A percentile compares a stretch with the other conserved stretches of the same genome.
phyloP scores from a whole-genome alignment of 805 yeast species.

The Saccharomycopsis lassenensis region DNA sequence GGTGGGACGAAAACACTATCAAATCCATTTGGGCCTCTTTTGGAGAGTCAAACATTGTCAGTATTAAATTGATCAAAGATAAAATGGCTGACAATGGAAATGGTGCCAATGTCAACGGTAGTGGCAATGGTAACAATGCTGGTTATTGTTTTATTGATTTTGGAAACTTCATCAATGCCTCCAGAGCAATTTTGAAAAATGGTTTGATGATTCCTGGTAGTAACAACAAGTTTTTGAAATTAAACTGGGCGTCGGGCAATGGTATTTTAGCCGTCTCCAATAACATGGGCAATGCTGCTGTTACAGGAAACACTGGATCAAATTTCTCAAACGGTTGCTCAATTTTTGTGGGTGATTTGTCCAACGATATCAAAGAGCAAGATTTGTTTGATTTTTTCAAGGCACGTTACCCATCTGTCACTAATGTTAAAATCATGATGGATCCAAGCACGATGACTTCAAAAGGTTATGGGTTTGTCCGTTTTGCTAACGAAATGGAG shows the following conservation, averaged over 20 bases:
- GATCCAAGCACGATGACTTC: conserved; percentile 62
- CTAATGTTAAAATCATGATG: conserved; percentile 66
- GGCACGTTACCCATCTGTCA: conserved; percentile 58
- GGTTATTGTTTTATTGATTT: conserved; percentile 83
- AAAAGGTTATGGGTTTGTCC: conserved; percentile 86
- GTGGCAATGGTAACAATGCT: conserved; percentile 62
- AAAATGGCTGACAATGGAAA: conserved; percentile 29
- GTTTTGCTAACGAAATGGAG: conserved; percentile 52
- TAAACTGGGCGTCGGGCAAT: conserved; percentile 77
- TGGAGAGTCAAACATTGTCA: conserved; percentile 51
- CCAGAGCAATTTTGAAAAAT: conserved; percentile 53
- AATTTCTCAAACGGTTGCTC: conserved; percentile 38
- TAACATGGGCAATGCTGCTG: no score
- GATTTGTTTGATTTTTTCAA: conserved; percentile 56
- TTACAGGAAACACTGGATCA: not conserved
- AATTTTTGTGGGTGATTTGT: conserved; percentile 78
- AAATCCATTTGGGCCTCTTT: conserved; percentile 57
- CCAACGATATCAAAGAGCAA: conserved; percentile 61
- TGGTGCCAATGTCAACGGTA: conserved; percentile 28
- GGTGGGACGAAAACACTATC: conserved; percentile 67
- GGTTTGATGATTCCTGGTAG: conserved; percentile 61
- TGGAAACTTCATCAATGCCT: conserved; percentile 46
- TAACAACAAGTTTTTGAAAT: conserved; percentile 44
- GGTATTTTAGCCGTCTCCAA: conserved; percentile 18
- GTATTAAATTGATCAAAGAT: conserved; percentile 64